These are phyloP conservation scores for Leishmania guyanensis DNA, from an alignment of 208 protist genomes.

Conservation along the genomic window DNA sequence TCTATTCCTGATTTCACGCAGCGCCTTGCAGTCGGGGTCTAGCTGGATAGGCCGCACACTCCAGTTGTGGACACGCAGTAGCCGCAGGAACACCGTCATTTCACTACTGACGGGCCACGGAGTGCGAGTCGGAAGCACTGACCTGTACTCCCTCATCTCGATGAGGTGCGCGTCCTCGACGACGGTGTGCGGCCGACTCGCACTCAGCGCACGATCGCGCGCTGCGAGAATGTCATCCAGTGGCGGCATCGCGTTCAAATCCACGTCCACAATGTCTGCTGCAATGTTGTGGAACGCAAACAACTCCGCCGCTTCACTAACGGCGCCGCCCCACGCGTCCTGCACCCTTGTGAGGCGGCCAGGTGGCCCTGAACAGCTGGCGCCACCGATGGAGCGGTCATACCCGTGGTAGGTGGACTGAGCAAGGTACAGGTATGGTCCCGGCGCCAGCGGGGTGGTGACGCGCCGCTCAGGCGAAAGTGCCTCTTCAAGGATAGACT, in stretches of 20 bases:
- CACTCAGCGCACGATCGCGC: conserved; percentile 38
- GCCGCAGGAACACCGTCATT: conserved; percentile 81
- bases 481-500: conserved; percentile 45
- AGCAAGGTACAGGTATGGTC: conserved; percentile 68
- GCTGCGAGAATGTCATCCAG: conserved; percentile 58
- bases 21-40: conserved; percentile 33
- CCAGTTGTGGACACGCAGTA: conserved; percentile 86
- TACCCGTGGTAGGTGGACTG: conserved; percentile 74
- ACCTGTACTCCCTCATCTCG: conserved; percentile 61
- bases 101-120: conserved; percentile 39
- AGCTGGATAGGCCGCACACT: conserved; percentile 40
- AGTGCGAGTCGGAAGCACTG: conserved; percentile 26
- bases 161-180: conserved; percentile 61
- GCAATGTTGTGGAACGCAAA: conserved; percentile 54
- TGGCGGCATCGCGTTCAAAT: conserved; percentile 59
- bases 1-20: conserved; percentile 41
- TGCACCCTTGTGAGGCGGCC: conserved; percentile 33
- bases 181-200: conserved; percentile 41
- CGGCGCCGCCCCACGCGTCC: conserved; percentile 52
- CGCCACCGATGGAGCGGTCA: conserved; percentile 40
- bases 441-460: conserved; percentile 71
- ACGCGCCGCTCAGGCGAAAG: conserved; percentile 59
- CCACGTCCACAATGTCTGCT: conserved; percentile 64
- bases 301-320: conserved; percentile 34
- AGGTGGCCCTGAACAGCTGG: neutral